A percentile compares a stretch with the other conserved stretches of the same genome.
Conservation (phyloP, 2,329 filamentous ascomycete species). For the Chaetomiaceae sp. region DNA sequence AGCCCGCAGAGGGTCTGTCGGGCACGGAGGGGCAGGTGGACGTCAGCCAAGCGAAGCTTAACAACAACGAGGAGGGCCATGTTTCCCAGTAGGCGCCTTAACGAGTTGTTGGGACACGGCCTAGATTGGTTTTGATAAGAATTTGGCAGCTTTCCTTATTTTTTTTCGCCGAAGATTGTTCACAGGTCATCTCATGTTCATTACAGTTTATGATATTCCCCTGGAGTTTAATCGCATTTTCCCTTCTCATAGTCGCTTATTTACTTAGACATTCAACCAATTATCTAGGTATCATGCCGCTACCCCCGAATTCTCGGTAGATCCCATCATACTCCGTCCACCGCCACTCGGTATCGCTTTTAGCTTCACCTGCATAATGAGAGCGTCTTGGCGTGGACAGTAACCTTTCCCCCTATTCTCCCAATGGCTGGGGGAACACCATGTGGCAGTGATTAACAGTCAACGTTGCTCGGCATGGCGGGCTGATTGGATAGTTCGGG, state of each 20-base stretch:
- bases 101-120: too few species aligned
- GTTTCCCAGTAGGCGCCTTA: background rate
- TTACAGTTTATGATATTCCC: too few species aligned
- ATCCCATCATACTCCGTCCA: too few species aligned
- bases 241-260: too few species aligned
- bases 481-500: conserved; percentile 16
- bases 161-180: too few species aligned
- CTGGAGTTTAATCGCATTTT: too few species aligned
- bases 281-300: too few species aligned
- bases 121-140: too few species aligned
- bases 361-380: background rate
- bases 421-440: background rate
- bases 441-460: conserved; percentile 2
- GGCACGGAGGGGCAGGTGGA: background rate
- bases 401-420: background rate
- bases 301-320: too few species aligned
- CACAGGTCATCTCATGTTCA: too few species aligned
- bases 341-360: conserved; percentile 9
- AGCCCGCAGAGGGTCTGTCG: background rate
- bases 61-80: background rate
- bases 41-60: background rate
- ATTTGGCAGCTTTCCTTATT: too few species aligned
- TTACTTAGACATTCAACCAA: too few species aligned
- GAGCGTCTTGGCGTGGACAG: background rate
- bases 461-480: conserved; percentile 11